These are phyloP conservation scores for Cicer cuneatum DNA, from an alignment of 306 rosid species.

Conservation along the genomic window DNA sequence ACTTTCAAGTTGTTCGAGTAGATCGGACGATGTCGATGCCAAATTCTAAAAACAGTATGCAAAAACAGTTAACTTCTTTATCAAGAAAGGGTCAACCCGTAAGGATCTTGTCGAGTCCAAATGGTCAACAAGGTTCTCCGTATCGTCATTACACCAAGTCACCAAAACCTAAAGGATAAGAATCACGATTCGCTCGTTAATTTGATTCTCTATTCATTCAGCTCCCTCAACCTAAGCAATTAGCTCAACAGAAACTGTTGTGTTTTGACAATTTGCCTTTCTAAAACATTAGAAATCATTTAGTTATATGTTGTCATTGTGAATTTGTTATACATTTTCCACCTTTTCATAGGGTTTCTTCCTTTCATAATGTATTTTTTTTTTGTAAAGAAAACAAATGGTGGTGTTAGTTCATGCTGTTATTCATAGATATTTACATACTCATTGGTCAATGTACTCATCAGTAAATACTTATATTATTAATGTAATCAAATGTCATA, in stretches of 20 bases:
- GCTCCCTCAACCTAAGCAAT: conserved; percentile 40
- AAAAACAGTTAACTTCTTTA: conserved; percentile 63
- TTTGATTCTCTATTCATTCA: conserved; percentile 45
- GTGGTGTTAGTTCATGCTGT: conserved; percentile 46
- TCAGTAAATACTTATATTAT: conserved; percentile 31
- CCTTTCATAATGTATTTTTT: conserved; percentile 43
- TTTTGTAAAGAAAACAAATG: conserved; percentile 47
- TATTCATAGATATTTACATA: conserved; percentile 40
- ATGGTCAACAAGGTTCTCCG: conserved; percentile 74
- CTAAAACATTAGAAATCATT: conserved; percentile 23
- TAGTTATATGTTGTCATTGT: conserved; percentile 32
- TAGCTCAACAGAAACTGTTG: conserved; percentile 38
- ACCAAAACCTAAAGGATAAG: conserved; percentile 60
- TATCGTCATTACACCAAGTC: conserved; percentile 53
- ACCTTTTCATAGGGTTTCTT: conserved; percentile 37
- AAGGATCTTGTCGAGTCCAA: conserved; percentile 71
- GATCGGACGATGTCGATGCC: conserved; percentile 69
- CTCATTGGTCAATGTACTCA: conserved; percentile 41
- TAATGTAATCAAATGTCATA: conserved; percentile 44
- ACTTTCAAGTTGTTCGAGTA: conserved; percentile 68
- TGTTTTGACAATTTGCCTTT: conserved; percentile 39
- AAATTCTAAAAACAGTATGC: conserved; percentile 59
- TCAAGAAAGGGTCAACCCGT: conserved; percentile 69
- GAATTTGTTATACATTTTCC: conserved; percentile 38
- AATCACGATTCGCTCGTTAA: conserved; percentile 8